Evolutionary conservation across 202 grass and related monocot species (phyloP).

Genomic region (Cymbopogon flexuosus): DNA sequence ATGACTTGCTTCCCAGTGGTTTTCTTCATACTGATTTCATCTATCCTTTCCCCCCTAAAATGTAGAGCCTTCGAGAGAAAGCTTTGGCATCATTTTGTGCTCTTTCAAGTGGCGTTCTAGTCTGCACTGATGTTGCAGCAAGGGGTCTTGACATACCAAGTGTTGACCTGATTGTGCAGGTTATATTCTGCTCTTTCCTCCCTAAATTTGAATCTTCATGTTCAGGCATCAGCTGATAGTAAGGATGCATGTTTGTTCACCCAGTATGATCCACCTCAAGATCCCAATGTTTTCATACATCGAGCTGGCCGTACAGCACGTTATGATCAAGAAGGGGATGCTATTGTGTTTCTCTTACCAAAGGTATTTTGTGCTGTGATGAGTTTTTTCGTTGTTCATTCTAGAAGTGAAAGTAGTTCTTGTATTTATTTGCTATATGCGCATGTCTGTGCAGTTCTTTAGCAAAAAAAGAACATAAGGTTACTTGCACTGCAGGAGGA

Average conservation of each 20-base stretch:
- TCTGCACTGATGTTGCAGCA: constrained; percentile 98
- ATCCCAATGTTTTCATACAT: constrained; percentile 96
- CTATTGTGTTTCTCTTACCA: constrained; percentile 83
- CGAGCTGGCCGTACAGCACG: constrained; percentile 88
- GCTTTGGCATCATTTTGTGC: constrained; percentile 73
- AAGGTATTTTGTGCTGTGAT: constrained; percentile 44
- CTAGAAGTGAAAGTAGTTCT: neutral
- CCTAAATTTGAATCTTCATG: constrained; percentile 10
- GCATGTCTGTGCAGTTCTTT: neutral
- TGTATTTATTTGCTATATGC: constrained; percentile 3
- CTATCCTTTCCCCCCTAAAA: neutral
- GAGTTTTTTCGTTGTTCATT: constrained; percentile 19
- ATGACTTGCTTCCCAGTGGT: neutral
- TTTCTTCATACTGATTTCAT: constrained; percentile 23
- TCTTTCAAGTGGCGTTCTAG: constrained; percentile 81
- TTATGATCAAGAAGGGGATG: constrained; percentile 89
- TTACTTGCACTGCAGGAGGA: constrained; percentile 60
- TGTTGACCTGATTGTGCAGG: constrained; percentile 97
- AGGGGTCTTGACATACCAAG: constrained; percentile 96
- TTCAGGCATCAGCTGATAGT: constrained; percentile 1
- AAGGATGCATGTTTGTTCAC: constrained; percentile 24
- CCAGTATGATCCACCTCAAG: constrained; percentile 96
- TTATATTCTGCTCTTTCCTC: constrained; percentile 30
- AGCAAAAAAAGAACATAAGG: neutral
- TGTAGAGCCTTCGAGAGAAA: constrained; percentile 79